Evolutionary conservation across 2,329 filamentous ascomycete species (phyloP).

Genomic region (Cordyceps fumosorosea): DNA sequence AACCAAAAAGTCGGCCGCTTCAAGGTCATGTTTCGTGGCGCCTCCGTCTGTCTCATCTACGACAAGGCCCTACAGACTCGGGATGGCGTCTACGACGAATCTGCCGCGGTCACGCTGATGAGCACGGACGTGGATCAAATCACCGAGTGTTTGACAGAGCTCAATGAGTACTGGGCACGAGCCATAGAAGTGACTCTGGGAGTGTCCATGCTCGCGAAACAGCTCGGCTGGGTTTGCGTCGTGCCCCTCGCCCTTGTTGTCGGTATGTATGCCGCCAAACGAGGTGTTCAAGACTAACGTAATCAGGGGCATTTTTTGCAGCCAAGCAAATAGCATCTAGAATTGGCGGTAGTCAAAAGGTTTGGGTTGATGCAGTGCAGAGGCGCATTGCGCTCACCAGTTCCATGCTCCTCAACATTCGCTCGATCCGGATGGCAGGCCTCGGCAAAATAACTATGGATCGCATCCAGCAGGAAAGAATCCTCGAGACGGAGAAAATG

Average conservation of each 20-base stretch:
- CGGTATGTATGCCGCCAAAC: neutral
- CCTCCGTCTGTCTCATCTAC: constrained; percentile 17
- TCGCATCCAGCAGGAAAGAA: constrained; percentile 28
- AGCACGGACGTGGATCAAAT: constrained; percentile 16
- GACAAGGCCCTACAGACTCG: constrained; percentile 16
- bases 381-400: constrained; percentile 17
- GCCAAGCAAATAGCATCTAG: constrained; percentile 15
- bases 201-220: constrained; percentile 15
- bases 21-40: constrained; percentile 20
- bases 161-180: constrained; percentile 19
- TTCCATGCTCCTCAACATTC: constrained; percentile 30
- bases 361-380: constrained; percentile 17
- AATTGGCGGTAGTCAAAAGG: constrained; percentile 15
- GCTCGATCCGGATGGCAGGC: constrained; percentile 35
- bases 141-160: constrained; percentile 8
- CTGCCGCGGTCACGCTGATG: constrained; percentile 15
- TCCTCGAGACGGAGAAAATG: constrained; percentile 21
- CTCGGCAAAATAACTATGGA: constrained; percentile 25
- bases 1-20: constrained; percentile 17
- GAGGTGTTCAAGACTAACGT: neutral
- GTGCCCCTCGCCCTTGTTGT: constrained; percentile 17
- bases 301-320: constrained; percentile 12
- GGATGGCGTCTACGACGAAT: constrained; percentile 14
- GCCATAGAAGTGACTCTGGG: constrained; percentile 17
- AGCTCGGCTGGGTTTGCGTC: constrained; percentile 18